Base-by-base conservation (phyloP, 495 filamentous ascomycete genomes). In the Xanthoparmelia taractica region DNA sequence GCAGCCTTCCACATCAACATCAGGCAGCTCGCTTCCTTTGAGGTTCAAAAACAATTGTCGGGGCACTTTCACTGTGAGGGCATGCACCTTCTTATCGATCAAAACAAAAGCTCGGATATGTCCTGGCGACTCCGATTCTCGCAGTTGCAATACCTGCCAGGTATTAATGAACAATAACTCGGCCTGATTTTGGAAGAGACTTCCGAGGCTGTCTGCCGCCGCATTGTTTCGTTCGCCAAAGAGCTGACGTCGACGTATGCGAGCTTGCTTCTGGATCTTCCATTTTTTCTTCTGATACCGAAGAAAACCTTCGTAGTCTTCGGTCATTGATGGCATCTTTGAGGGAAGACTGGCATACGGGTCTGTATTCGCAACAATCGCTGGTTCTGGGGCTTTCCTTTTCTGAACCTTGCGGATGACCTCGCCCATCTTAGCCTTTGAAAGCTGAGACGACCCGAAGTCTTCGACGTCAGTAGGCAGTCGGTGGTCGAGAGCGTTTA, bases 261-360 rank as follows among this genome's bases (percentile, higher is more conserved):
- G 84, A 47, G 94, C 92, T 73, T 96, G 90, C 70, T 90, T 95
- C 72, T 99, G 94, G 34, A 99, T 89, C 75, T 91, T 96, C 94
- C 94, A 99, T 73, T 99, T 99, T 75, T 91, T 84, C 74, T 99
- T 99, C 71, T 99, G 94, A 69, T 99, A 99, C 71, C 87, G 81
- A 55, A 99, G 75, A 78, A 96, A 99, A 0, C 84, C 91, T 29
- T 82, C 75, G 64, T 99, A 99, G 74, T 99, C 90, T 48, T 94
- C 86, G 0, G 84, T 86, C 31, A 92, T 90, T 12, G 80, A 82
- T 25, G 94, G 95, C 90, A 97, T 97, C 58, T 80, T 82, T 40
- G 87, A 82, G 0, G 94, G 94, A 7, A 99, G 82, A 62, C 80
- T 85, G 29, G 92, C 87, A 70, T 89, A 96, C 8, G 92, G 92